Base-by-base conservation (phyloP, 164 flowering plant species). In the Tetrastigma voinierianum region DNA sequence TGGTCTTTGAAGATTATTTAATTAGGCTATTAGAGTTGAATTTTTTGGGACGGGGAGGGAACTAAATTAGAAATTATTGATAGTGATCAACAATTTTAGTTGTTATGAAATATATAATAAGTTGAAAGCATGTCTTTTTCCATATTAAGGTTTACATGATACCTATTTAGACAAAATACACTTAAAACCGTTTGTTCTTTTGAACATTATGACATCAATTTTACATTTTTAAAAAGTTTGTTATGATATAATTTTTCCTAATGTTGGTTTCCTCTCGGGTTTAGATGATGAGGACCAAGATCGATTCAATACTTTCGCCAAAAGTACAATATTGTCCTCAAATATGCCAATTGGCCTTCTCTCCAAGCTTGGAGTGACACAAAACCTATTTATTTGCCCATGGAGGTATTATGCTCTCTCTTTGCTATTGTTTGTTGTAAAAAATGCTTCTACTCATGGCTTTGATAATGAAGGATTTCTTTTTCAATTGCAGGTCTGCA, bases 321-420 rank as follows among this genome's bases (percentile, higher is more conserved):
- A 55, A 72, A 51, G 45, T 83, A 86, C 60, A 61, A 69, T 2
- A 57, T 78, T 24, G 21, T 0, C 1, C 70, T 86, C 0, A n/a
- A 62, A 59, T n/a, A 40, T 72, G 59, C 65, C 18, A 9, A 25
- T 46, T 61, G 80, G 64, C 87, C 90, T 65, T 80, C 83, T 1
- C 25, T 86, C 24, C 82, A 77, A 63, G 72, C 76, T n/a, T 51
- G 90, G 18, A 82, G 59, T 67, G 81, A 70, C 2, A 5, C 80
- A 6, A 83, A 64, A n/a, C 80, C 82, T 32, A 20, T 65, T 8
- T 78, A 64, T 64, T 58, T 82, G 51, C 90, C 90, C 0, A 83
- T 83, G 84, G 90, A 86, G 87, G 87, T 79, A 4, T 32, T 32
- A 32, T 32, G 2, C 40, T 7, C 10, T 8, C n/a, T n/a, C n/a